Base-by-base conservation (phyloP, 2,329 filamentous ascomycete species). In the Fusarium pseudoanthophilum region DNA sequence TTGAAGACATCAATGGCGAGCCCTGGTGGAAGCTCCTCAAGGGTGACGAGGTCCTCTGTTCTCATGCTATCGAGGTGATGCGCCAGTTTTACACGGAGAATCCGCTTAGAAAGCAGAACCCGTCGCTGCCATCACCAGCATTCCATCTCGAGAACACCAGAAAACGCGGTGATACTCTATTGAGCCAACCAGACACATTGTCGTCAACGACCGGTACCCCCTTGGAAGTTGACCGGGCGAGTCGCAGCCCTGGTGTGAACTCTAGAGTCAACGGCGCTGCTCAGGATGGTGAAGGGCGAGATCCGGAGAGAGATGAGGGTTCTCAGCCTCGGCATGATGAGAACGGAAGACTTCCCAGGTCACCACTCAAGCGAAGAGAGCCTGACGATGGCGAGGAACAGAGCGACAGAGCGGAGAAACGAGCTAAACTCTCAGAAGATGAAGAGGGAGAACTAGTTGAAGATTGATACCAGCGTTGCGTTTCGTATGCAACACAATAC, bases 11-110 rank as follows among this genome's bases (percentile, higher is more conserved):
- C 46, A 85, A 91, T 58, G 93, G 93, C 42, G 88, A 90, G 75
- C 88, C 95, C 0, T 99, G 96, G 96, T 99, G 95, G 95, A 91
- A 91, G 67, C 88, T 90, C 63, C 84, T 97, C 59, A 89, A 90
- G 39, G 93, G 95, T 40, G 89, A 91, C 71, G 87, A 95, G 74
- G 85, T 87, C 28, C 90, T 92, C 70, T 93, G 97, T 71, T 84
- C 88, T 46, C 88, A 88, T 75, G 94, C 94, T 8, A 93, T 95
- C 75, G 91, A 92, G 61, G 87, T 93, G 60, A 92, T 98, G 86
- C 89, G 90, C 40, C 90, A 89, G 69, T 92, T 91, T 77, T 92
- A 91, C 79, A 84, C 82, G 46, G 89, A 92, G 80, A 92, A 92
- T 79, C 90, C 90, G 52, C 84, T 91, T 64, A 84, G 85, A 72